Evolutionary conservation across 2,329 filamentous ascomycete genomes (phyloP), one percentile per base, ranked within the genome.

Genomic region (Chrysoporthe austroafricana): DNA sequence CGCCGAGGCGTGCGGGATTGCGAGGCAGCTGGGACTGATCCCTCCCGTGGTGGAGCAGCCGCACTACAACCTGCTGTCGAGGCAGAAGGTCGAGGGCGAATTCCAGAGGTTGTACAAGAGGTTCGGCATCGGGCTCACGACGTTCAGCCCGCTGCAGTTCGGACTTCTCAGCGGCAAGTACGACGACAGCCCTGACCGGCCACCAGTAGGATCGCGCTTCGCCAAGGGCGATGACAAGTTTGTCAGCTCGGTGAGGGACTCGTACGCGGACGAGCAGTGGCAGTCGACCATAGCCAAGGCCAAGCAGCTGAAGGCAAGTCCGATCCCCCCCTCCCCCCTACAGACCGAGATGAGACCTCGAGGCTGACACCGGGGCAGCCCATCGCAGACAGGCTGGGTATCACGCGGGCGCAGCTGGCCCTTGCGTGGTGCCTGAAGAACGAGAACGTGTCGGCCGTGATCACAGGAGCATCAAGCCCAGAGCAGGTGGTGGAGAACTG

Each of bases 1-100:
- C 73, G 83, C 85, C 6, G 83, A 88, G 68, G 89, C 89, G 1
- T 86, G 86, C 77, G 85, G 69, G 76, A 87, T 80, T 69, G 87
- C 90, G 32, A 85, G 87, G 68, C 82, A 83, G 71, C 81, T 91
- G 9, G 82, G 84, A 5, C 81, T 91, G 63, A 85, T 91, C 62
- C 85, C 83, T 0, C 90, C 89, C 0, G 75, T 90, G 13, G 86
- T 89, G 73, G 90, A 91, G 76, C 90, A 91, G 78, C 89, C 89
- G 0, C 81, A 86, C 70, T 91, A 91, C 80, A 91, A 90, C 78
- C 82, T 91, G 72, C 79, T 91, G 2, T 78, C 79, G 36, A 84
- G 90, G 42, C 80, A 86, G 70, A 86, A 86, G 73, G 88, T 91
- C 18, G 89, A 91, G 76, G 82, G 81, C 64, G 87, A 91, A 72